Percentiles rank a stretch among this genome's conserved stretches.
Evolutionary conservation across 164 flowering plant genomes (phyloP).

Genomic region (Nymphaea thermarum): DNA sequence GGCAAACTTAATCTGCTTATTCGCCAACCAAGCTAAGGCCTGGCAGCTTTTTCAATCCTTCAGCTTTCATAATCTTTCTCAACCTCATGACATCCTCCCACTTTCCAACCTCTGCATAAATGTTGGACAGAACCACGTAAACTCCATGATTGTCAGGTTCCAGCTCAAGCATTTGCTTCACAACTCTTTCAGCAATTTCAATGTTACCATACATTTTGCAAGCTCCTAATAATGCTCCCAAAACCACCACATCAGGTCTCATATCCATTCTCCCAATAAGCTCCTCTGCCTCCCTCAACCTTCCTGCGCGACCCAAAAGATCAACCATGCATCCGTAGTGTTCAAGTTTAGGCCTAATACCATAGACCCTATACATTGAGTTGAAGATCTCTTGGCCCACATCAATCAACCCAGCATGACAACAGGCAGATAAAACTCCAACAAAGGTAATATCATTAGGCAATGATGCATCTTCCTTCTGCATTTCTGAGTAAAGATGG

Average conservation of each 20-base stretch:
- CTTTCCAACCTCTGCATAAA: constrained; percentile 35
- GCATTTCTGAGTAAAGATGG: constrained; percentile 24
- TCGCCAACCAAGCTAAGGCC: constrained; percentile 31
- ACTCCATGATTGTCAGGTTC: constrained; percentile 43
- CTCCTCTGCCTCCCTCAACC: constrained; percentile 44
- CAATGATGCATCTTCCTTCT: constrained; percentile 11
- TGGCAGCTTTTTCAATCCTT: constrained; percentile 25
- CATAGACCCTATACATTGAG: constrained; percentile 33
- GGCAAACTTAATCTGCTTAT: not conserved
- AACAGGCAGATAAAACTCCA: constrained; percentile 58
- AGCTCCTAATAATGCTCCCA: constrained; percentile 51
- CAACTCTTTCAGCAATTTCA: constrained; percentile 37
- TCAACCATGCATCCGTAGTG: constrained; percentile 67
- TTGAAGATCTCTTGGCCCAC: constrained; percentile 33
- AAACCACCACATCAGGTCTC: constrained; percentile 48
- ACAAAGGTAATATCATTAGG: constrained; percentile 45
- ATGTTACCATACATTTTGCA: constrained; percentile 37
- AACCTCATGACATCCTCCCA: constrained; percentile 36
- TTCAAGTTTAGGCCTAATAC: constrained; percentile 44
- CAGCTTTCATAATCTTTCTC: constrained; percentile 29
- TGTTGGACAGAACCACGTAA: constrained; percentile 32
- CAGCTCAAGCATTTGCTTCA: constrained; percentile 25
- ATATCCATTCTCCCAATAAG: constrained; percentile 42
- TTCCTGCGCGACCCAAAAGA: constrained; percentile 44
- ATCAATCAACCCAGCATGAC: constrained; percentile 49